Conservation (phyloP, 768 basidiomycete species). For the Trametes cubensis region DNA sequence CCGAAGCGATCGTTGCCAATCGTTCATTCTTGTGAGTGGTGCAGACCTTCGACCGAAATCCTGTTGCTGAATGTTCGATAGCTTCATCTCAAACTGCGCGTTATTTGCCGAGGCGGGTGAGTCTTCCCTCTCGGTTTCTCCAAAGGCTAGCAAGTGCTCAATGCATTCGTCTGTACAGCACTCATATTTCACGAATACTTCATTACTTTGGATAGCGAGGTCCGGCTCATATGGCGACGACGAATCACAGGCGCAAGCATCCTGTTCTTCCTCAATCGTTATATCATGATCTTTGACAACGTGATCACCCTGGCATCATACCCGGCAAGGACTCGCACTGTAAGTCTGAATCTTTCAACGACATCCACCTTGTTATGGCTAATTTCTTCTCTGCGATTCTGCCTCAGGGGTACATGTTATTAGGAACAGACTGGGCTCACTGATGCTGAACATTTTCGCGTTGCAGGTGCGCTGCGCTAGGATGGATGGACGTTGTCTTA, state of each 20-base stretch:
- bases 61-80: neutral
- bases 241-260: conserved; percentile 16
- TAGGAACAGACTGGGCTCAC: too few species aligned
- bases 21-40: neutral
- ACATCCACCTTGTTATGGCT: neutral
- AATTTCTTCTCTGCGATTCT: neutral
- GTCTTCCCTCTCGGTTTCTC: neutral
- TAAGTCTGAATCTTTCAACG: neutral
- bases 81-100: neutral
- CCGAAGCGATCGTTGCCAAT: too few species aligned
- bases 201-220: conserved; percentile 19
- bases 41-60: neutral
- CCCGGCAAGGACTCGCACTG: neutral
- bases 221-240: conserved; percentile 21
- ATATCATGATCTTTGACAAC: conserved; percentile 6
- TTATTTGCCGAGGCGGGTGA: neutral
- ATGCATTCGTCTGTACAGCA: neutral
- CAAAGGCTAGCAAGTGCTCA: too few species aligned
- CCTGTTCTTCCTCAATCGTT: conserved; percentile 24
- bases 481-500: conserved; percentile 4
- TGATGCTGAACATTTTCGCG: too few species aligned
- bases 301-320: conserved; percentile 1
- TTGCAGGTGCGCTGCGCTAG: neutral
- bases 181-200: conserved; percentile 21
- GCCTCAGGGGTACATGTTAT: neutral